Base-by-base conservation (phyloP, 139 green algal species). In the Coccomyxa sp. region DNA sequence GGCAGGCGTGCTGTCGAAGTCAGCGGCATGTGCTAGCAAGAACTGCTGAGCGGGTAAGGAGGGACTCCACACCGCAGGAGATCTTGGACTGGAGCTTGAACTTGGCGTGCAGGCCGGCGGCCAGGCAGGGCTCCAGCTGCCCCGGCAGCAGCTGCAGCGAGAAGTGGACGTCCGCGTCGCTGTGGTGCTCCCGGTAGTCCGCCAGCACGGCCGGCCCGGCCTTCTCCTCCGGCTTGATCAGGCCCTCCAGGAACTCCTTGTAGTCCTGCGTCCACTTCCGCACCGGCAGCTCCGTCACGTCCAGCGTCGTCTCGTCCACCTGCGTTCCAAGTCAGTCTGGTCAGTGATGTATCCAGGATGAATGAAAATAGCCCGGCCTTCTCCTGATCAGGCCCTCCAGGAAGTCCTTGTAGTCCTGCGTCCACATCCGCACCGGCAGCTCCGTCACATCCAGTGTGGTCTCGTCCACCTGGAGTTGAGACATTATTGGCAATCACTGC, bases 261-360 rank as follows among this genome's bases (percentile, higher is more conserved):
- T 99, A 99, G 86, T 98, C 94, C 86, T 97, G 88, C 2, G 96
- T 99, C 97, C 97, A 99, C 83, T 95, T 98, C 58, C 94, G 89
- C 39, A 99, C 68, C 0, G 97, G 95, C 79, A 99, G 91, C 91
- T 99, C 97, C 7, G 87, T 96, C 82, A 99, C 95, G 78, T 97
- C 91, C 54, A 99, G 50, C 7, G 89, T 95, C 50, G 85, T 91
- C 70, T 86, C 86, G 39, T 89, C 83, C 9, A 84, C 22, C 86
- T 88, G 82, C 78, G 27, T 64, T 64, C 18, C 22, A 18, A 64
- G 50, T 22, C 22, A 31, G 50, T 64, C 50, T n/a, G n/a, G n/a
- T n/a, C n/a, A n/a, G n/a, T n/a, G n/a, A n/a, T n/a, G n/a, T n/a
- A n/a, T n/a, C n/a, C n/a, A n/a, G n/a, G n/a, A n/a, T n/a, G n/a